phyloP scores from a whole-genome alignment of 2,329 filamentous ascomycete genomes.

The Xylariaceae sp. region DNA sequence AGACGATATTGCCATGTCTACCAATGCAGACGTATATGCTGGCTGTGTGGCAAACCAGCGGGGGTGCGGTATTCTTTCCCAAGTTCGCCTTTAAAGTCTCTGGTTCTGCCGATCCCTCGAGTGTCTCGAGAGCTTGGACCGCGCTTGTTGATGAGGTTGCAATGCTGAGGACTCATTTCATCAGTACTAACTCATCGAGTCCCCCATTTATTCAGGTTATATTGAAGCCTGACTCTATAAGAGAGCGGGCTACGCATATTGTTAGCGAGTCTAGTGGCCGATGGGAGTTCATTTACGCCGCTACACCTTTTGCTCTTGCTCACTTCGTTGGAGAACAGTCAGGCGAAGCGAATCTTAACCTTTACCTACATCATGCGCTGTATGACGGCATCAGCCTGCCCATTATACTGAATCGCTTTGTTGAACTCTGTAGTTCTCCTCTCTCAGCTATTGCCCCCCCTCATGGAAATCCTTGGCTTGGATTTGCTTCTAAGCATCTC shows the following conservation, averaged over 20 bases:
- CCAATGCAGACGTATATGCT: conserved; percentile 81
- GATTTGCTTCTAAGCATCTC: conserved; percentile 25
- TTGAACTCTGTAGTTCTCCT: conserved; percentile 23
- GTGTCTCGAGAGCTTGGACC: conserved; percentile 58
- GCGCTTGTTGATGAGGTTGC: conserved; percentile 51
- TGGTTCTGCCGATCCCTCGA: conserved; percentile 35
- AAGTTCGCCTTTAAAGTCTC: conserved; percentile 60
- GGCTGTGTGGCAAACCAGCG: conserved; percentile 65
- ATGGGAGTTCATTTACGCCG: conserved; percentile 24
- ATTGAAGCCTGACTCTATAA: conserved; percentile 37
- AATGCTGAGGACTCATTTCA: conserved; percentile 66
- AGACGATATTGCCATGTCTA: conserved; percentile 62
- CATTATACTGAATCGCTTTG: conserved; percentile 49
- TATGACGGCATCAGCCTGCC: conserved; percentile 83
- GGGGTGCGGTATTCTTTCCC: conserved; percentile 67
- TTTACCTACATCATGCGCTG: conserved; percentile 76
- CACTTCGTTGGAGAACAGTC: conserved; percentile 14
- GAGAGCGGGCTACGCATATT: conserved; percentile 27
- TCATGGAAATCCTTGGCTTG: conserved; percentile 26
- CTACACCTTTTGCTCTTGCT: conserved; percentile 29
- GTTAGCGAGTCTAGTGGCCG: conserved; percentile 19
- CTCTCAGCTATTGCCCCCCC: not conserved
- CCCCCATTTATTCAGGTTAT: conserved; percentile 63
- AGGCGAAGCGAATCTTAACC: conserved; percentile 37
- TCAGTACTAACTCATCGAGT: conserved; percentile 44